Evolutionary conservation across 345 rosid genomes (phyloP), one percentile per base, ranked within the genome.

Genomic region (Lepidium sativum): DNA sequence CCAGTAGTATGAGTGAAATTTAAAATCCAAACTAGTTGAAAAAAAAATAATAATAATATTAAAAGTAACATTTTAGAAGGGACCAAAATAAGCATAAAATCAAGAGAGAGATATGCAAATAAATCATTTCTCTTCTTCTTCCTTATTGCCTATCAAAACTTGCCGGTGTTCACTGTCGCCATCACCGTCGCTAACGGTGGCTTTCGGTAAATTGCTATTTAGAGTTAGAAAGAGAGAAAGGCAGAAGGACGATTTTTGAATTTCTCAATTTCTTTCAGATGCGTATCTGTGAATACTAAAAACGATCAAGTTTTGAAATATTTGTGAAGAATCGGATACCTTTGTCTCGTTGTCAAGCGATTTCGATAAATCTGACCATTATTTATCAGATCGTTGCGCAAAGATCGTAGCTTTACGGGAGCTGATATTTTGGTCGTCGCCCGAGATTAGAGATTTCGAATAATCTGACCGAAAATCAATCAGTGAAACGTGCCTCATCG

Each of bases 341-440:
- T n/a, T 27, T 71, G 65, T 40, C 45, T 49, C 60, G 17, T 64
- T 66, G 20, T 41, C 18, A 56, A 71, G 70, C 57, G 39, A 70
- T 17, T 34, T 0, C 9, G 21, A 15, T 14, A 25, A 44, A 27
- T n/a, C 47, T 38, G 32, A 34, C n/a, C 15, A 3, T 10, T 43
- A 27, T 17, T 39, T 15, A 3, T 72, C 55, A 17, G 70, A 71
- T 71, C 70, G 56, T 14, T 48, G 6, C 25, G 32, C 9, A 71
- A 71, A 65, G 71, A 10, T n/a, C 42, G 6, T 50, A 52, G 47
- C 71, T 72, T 65, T 65, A 27, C 48, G 38, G 45, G 55, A 72
- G 66, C 71, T 65, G 29, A 15, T 63, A 25, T 56, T 55, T 18
- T 54, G 25, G 31, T 64, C 39, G 29, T 21, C 32, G 56, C 47